Base-by-base conservation (phyloP, 805 yeast species). In the Torulaspora microellipsoides region DNA sequence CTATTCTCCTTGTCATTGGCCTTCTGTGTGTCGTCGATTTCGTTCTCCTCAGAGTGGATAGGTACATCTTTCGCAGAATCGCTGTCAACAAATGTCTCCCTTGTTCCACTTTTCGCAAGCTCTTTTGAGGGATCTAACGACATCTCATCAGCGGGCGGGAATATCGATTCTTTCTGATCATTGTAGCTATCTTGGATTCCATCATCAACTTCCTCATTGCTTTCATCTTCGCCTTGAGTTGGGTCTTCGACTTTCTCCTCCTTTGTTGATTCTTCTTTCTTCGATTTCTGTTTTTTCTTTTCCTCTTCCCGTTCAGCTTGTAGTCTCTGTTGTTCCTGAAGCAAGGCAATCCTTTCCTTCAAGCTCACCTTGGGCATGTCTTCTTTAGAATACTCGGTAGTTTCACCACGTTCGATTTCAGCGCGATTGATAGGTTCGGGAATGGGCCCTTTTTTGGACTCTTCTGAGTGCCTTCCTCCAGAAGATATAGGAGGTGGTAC, bases 261-360 rank as follows among this genome's bases (percentile, higher is more conserved):
- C n/a, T 13, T 31, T 15, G 4, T 17, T 20, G 27, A n/a, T 13
- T 20, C 38, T 40, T 17, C 42, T 42, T 35, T 46, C 45, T 59
- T 77, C 78, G 60, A 74, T 73, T 58, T 71, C 76, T 73, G 75
- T 53, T 72, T 75, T 56, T 73, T 52, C 7, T 82, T 78, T 3
- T 76, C 76, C 3, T 80, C 83, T 51, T 79, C 90, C 45, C 79
- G 70, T 47, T 83, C 91, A 15, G 83, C 85, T 54, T 87, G 95
- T 57, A 84, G 85, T 46, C 77, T 78, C 59, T 87, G 96, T 46
- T 81, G 80, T 57, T 86, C 78, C 61, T 90, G 95, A 39, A 91
- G 70, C 56, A 86, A 56, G 4, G 88, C 87, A 59, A 91, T 88
- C 52, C 98, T 76, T 54, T 93, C 97, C 59, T 84, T 84, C 55